Evolutionary conservation across 2,329 filamentous ascomycete species (phyloP), one percentile per base, ranked within the genome.

Genomic region (Sporothrix pallida): DNA sequence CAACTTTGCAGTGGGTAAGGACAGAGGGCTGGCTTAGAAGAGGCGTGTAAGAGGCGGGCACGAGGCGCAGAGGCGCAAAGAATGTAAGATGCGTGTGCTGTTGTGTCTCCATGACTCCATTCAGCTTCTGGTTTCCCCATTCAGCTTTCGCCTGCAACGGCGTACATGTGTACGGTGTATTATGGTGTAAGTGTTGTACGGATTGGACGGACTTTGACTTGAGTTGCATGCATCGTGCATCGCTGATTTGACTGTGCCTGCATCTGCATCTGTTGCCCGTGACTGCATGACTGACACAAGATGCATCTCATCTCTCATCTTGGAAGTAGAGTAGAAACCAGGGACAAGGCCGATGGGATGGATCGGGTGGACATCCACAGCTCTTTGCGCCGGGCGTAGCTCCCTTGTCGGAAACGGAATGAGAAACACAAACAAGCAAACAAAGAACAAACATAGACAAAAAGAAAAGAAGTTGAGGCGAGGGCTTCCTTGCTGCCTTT

Each of bases 71-170:
- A n/a, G 31, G 58, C 58, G 58, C 8, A 37, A 37, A 7, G 13
- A 37, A 68, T 50, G 46, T 52, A 13, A 37, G 46, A 37, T 37
- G 31, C 31, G 31, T 31, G 13, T 20, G 3, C n/a, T 17, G 13
- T 48, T 20, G 42, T 7, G 23, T 9, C 31, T 37, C 31, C 31
- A 20, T 9, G 62, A 10, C 37, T 46, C 17, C 9, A 20, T 60
- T 46, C 60, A 65, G 60, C 37, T 46, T 46, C 17, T 60, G 52
- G 17, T 46, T 46, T 46, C 60, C 37, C 10, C 13, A 23, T 67
- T 48, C 62, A 67, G 42, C 62, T 67, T 68, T 68, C 65, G 46
- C 23, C 46, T 68, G 23, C 26, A 52, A n/a, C 13, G 46, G 46
- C 26, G 46, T 52, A 37, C 46, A 68, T 48, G 42, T 12, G 62